These are phyloP conservation scores for Eutrema yunnanense DNA, from an alignment of 345 rosid species.

Conservation along the genomic window DNA sequence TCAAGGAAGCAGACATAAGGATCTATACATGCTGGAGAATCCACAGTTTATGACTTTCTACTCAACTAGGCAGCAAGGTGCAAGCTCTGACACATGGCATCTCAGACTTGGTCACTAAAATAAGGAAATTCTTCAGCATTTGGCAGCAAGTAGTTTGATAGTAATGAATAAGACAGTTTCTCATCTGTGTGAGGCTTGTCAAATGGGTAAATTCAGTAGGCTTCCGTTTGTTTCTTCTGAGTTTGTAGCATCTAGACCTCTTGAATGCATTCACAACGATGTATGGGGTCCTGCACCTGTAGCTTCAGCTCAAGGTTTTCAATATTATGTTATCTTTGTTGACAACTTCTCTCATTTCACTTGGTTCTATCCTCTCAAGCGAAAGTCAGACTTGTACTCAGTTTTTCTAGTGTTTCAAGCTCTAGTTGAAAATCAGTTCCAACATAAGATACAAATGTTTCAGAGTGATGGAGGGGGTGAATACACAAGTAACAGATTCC, in stretches of 20 bases:
- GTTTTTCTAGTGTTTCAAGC: not conserved
- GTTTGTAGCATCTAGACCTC: not conserved
- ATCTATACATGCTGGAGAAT: not conserved
- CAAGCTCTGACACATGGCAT: not conserved
- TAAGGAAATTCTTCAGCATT: not conserved
- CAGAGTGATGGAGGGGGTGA: not conserved
- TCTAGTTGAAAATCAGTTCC: not conserved
- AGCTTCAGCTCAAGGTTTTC: not conserved
- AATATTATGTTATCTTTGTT: not conserved
- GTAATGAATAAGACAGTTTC: not conserved
- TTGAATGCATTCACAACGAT: not conserved
- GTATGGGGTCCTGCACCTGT: not conserved
- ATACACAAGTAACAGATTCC: not conserved
- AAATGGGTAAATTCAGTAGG: not conserved
- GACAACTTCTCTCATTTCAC: not conserved
- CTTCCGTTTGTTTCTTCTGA: not conserved
- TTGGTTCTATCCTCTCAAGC: not conserved
- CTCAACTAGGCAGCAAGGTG: not conserved
- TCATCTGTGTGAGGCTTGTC: not conserved
- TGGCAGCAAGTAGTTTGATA: not conserved
- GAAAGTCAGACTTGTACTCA: not conserved
- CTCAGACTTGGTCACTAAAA: rapidly evolving
- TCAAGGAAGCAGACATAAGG: not conserved
- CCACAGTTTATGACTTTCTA: not conserved
- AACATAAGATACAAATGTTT: not conserved